Conservation (phyloP, 768 basidiomycete genomes). For the Leccinellum rugosiceps region DNA sequence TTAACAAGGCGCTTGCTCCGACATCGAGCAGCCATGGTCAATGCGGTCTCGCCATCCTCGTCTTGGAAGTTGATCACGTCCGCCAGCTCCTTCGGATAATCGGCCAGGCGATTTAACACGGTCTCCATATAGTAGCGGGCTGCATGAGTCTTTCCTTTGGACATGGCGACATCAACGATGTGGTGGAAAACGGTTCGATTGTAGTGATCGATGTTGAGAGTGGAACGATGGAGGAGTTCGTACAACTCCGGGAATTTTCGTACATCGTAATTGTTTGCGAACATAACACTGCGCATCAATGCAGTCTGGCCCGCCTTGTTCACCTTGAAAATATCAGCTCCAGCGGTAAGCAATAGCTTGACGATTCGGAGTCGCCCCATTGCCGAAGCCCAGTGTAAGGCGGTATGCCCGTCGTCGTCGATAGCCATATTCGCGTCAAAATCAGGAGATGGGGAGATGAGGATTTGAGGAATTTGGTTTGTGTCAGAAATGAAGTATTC, state of each 20-base stretch:
- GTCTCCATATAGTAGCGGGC: constrained; percentile 99
- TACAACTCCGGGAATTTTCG: constrained; percentile 98
- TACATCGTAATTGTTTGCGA: constrained; percentile 98
- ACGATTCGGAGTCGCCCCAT: constrained; percentile 98
- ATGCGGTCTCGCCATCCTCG: constrained; percentile 96
- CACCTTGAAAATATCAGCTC: constrained; percentile 95
- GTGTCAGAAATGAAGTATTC: constrained; percentile 99
- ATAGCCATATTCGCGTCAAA: constrained; percentile 96
- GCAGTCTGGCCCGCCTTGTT: constrained; percentile 97
- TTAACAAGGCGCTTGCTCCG: constrained; percentile 94
- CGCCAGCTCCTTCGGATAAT: constrained; percentile 93
- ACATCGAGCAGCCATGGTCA: constrained; percentile 95
- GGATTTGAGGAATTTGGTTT: constrained; percentile 81
- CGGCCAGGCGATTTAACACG: constrained; percentile 77
- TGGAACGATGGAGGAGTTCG: constrained; percentile 95
- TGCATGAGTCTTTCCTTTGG: constrained; percentile 96
- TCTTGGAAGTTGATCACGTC: constrained; percentile 99
- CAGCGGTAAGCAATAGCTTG: constrained; percentile 88
- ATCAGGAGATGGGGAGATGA: constrained; percentile 83
- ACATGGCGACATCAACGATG: constrained; percentile 94
- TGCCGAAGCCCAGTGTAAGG: constrained; percentile 97
- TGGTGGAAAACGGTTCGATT: constrained; percentile 99
- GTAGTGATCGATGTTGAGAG: constrained; percentile 96
- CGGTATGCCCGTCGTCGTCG: constrained; percentile 96
- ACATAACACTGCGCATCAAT: constrained; percentile 99